phyloP scores from a whole-genome alignment of 2,329 filamentous ascomycete genomes.

The Fusarium sp. region DNA sequence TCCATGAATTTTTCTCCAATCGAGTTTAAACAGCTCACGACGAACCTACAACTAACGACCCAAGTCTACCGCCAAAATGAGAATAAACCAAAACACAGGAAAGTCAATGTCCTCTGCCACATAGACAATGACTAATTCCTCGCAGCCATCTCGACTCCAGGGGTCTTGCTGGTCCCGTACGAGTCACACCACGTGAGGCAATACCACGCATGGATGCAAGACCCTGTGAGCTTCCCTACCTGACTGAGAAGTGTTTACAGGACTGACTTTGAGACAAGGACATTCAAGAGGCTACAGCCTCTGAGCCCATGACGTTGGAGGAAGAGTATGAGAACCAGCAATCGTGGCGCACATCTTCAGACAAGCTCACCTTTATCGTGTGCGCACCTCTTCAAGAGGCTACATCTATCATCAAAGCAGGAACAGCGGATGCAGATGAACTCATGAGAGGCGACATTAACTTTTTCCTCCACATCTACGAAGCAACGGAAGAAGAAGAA shows the following conservation, averaged over 20 bases:
- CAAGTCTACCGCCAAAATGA: slow-evolving; percentile 52
- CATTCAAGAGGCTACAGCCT: slow-evolving; percentile 87
- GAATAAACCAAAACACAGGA: slow-evolving; percentile 60
- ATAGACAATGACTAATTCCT: neutral
- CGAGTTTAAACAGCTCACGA: slow-evolving; percentile 6
- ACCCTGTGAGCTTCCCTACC: slow-evolving; percentile 64
- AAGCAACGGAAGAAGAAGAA: slow-evolving; percentile 58
- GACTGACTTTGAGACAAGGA: slow-evolving; percentile 58
- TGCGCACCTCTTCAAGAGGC: slow-evolving; percentile 64
- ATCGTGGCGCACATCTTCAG: slow-evolving; percentile 84
- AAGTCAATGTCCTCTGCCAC: neutral
- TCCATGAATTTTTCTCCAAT: slow-evolving; percentile 28
- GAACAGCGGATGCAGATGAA: slow-evolving; percentile 64
- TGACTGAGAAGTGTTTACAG: neutral
- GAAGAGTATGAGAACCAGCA: slow-evolving; percentile 92
- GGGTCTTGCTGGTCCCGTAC: slow-evolving; percentile 85
- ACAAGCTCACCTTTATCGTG: slow-evolving; percentile 94
- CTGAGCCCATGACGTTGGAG: slow-evolving; percentile 81
- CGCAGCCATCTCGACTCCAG: slow-evolving; percentile 74
- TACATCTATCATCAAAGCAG: slow-evolving; percentile 44
- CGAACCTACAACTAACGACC: slow-evolving; percentile 24
- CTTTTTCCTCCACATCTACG: slow-evolving; percentile 77
- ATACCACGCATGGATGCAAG: slow-evolving; percentile 95
- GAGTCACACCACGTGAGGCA: slow-evolving; percentile 81
- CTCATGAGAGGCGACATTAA: slow-evolving; percentile 82